Conservation (phyloP, 1,284 basidiomycete species). For the Lignosus rhinocerotis region DNA sequence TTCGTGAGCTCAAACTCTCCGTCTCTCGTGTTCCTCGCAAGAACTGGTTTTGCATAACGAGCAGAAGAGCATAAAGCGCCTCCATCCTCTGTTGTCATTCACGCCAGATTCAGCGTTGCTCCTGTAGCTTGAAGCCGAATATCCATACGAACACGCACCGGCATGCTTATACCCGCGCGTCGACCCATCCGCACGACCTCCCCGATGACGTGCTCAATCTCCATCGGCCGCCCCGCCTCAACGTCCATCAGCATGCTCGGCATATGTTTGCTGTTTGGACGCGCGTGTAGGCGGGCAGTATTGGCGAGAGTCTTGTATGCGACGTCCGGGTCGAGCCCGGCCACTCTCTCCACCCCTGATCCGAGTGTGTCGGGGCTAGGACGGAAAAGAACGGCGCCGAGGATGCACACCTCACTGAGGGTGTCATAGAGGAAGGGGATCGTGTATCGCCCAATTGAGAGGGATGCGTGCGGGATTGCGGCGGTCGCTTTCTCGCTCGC, state of each 20-base stretch:
- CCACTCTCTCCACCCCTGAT: conserved; percentile 27
- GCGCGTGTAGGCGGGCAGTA: conserved; percentile 40
- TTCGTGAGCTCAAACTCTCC: not conserved
- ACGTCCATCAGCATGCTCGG: conserved; percentile 67
- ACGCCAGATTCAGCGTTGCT: not conserved
- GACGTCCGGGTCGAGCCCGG: conserved; percentile 42
- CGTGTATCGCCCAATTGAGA: conserved; percentile 43
- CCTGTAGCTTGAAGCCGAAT: not conserved
- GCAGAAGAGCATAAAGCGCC: conserved; percentile 48
- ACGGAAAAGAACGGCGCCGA: conserved; percentile 54
- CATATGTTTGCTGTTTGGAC: conserved; percentile 46
- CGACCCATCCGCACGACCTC: conserved; percentile 59
- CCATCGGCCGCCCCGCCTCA: conserved; percentile 54
- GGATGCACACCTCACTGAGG: conserved; percentile 46
- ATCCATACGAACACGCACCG: conserved; percentile 41
- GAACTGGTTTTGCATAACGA: conserved; percentile 55
- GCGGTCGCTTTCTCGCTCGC: conserved; percentile 26
- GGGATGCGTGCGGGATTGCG: conserved; percentile 40
- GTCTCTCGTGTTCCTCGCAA: conserved; percentile 28
- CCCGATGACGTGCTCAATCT: conserved; percentile 66
- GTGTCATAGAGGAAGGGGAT: conserved; percentile 48
- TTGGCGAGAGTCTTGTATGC: conserved; percentile 41
- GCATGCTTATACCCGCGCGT: conserved; percentile 46
- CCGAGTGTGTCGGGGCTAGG: conserved; percentile 18
- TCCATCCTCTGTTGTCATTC: conserved; percentile 43